Percentiles rank a stretch among this genome's conserved stretches.
Conservation (phyloP, 192 early-diverging fungal species). For the Backusella westeae region DNA sequence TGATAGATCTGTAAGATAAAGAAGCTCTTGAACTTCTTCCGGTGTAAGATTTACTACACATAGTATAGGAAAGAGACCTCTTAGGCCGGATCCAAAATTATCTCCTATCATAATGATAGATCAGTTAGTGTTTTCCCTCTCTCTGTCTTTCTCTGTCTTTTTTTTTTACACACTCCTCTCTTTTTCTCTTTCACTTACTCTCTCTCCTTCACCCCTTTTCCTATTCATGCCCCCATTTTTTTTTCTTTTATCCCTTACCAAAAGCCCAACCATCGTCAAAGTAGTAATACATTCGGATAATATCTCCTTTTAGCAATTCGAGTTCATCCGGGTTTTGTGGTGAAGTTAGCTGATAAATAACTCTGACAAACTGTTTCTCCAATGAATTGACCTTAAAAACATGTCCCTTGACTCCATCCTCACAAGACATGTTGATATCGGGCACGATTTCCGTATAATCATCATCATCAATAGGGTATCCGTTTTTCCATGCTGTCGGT, state of each 20-base stretch:
- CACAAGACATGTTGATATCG: background rate
- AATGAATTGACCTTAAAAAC: conserved; percentile 1
- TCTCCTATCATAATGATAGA: conserved; percentile 12
- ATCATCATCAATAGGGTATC: background rate
- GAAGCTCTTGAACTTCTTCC: conserved; percentile 13
- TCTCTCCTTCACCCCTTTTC: background rate
- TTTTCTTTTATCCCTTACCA: conserved; percentile 16
- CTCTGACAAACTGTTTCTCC: conserved; percentile 11
- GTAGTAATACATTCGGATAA: conserved; percentile 22
- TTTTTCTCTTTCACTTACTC: background rate
- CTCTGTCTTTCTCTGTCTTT: background rate
- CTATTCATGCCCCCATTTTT: background rate
- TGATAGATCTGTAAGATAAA: conserved; percentile 6
- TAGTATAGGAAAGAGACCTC: conserved; percentile 27
- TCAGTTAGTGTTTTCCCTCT: background rate
- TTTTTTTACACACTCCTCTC: background rate
- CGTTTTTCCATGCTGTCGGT: background rate
- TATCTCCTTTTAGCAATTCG: conserved; percentile 19
- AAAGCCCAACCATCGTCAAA: conserved; percentile 35
- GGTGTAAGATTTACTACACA: conserved; percentile 19
- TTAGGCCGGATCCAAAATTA: conserved; percentile 19
- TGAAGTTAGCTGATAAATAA: conserved; percentile 8
- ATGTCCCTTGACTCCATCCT: conserved; percentile 1
- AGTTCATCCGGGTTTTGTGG: conserved; percentile 25
- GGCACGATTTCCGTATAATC: conserved; percentile 2